Evolutionary conservation across 257 asterid genomes (phyloP).

Genomic region (Ilex asprella): DNA sequence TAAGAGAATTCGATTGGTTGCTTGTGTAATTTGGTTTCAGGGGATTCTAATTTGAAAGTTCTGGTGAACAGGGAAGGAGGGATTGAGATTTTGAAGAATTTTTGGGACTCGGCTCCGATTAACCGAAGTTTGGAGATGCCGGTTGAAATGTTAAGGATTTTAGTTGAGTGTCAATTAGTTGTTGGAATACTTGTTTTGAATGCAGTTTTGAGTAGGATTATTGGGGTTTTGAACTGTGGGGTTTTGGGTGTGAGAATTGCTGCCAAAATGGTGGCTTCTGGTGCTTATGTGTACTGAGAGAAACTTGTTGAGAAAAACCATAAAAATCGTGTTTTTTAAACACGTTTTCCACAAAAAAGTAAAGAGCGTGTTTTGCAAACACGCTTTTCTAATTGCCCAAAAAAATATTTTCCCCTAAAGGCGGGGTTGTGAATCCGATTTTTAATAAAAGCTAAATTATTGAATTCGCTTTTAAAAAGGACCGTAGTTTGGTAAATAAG

Average conservation of each 20-base stretch:
- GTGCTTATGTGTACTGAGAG: slow-evolving; percentile 53
- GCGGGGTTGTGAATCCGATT: no score
- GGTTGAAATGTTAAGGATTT: slow-evolving; percentile 45
- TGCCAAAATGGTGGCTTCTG: slow-evolving; percentile 65
- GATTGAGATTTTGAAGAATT: slow-evolving; percentile 46
- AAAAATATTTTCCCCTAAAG: no score
- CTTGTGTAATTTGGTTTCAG: slow-evolving; percentile 49
- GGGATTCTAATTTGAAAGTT: slow-evolving; percentile 49
- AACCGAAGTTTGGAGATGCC: slow-evolving; percentile 49
- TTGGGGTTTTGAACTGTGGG: slow-evolving; percentile 43
- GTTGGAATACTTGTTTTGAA: slow-evolving; percentile 48
- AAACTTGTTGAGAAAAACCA: slow-evolving; percentile 59
- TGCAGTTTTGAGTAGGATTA: slow-evolving; percentile 45
- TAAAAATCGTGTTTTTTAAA: no score
- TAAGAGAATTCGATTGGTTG: slow-evolving; percentile 80
- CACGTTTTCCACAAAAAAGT: no score
- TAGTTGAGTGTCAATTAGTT: slow-evolving; percentile 49
- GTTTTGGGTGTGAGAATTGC: slow-evolving; percentile 51
- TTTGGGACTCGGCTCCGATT: slow-evolving; percentile 61
- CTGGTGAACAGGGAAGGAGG: slow-evolving; percentile 67
- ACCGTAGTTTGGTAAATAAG: no score
- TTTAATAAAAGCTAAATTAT: no score
- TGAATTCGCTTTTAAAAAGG: no score
- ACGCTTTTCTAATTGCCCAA: no score
- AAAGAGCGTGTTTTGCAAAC: no score